phyloP scores from a whole-genome alignment of 139 green algal species.

The Haematococcus lacustris region DNA sequence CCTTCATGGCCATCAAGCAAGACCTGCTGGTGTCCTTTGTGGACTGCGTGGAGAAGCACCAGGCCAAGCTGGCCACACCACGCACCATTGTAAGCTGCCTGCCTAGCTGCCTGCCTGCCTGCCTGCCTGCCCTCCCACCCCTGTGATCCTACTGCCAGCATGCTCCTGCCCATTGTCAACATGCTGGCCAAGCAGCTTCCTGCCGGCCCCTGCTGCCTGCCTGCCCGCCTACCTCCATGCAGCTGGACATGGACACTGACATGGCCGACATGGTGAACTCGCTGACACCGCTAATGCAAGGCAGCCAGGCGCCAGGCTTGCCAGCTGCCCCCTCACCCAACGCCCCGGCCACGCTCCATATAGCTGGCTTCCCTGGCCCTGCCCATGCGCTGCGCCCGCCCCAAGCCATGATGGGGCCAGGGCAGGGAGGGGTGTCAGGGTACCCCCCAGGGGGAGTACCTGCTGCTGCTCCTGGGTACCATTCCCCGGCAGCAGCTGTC shows the following conservation, averaged over 20 bases:
- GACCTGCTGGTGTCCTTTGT: constrained; percentile 72
- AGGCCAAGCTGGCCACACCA: constrained; percentile 59
- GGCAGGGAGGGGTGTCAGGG: not conserved
- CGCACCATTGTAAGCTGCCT: constrained; percentile 24
- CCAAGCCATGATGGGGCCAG: not conserved
- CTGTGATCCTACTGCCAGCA: not conserved
- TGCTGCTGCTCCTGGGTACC: no score
- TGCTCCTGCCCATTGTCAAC: not conserved
- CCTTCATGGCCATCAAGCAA: constrained; percentile 83
- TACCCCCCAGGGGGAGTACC: no score
- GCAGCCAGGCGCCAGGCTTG: not conserved
- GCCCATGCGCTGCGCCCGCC: not conserved
- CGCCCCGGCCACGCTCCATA: not conserved
- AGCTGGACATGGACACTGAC: constrained; percentile 12
- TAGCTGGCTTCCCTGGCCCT: not conserved
- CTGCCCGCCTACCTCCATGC: not conserved
- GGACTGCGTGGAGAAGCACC: constrained; percentile 76
- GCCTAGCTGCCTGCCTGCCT: not conserved
- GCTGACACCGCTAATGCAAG: not conserved
- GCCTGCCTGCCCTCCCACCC: not conserved
- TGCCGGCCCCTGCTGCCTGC: not conserved
- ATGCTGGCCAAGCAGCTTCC: not conserved
- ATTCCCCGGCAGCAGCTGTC: no score
- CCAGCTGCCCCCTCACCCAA: not conserved
- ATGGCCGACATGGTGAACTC: constrained; percentile 1